These are phyloP conservation scores for Quercus aquifolioides DNA, from an alignment of 306 rosid species.

Conservation along the genomic window DNA sequence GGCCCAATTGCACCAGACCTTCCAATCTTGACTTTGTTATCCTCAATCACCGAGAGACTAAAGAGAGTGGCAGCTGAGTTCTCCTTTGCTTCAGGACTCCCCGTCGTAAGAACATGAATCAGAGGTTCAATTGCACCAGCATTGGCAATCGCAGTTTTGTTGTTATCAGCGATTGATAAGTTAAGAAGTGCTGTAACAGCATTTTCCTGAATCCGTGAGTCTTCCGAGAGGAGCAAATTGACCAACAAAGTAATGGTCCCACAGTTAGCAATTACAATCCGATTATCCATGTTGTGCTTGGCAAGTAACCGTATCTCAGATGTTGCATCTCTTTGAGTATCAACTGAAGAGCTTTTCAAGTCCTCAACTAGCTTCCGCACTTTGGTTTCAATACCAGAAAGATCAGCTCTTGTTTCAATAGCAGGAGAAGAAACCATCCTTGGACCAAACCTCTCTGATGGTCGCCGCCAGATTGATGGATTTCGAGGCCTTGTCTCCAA, in stretches of 20 bases:
- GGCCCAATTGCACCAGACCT: constrained; percentile 90
- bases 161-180: constrained; percentile 82
- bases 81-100: constrained; percentile 95
- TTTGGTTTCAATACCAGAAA: constrained; percentile 67
- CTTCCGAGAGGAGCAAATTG: constrained; percentile 62
- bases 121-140: constrained; percentile 87
- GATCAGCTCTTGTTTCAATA: constrained; percentile 64
- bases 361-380: constrained; percentile 74
- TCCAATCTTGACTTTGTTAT: constrained; percentile 82
- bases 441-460: constrained; percentile 58
- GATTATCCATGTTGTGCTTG: constrained; percentile 76
- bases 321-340: constrained; percentile 75
- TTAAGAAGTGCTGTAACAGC: constrained; percentile 96
- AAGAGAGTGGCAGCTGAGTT: constrained; percentile 98
- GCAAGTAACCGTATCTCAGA: constrained; percentile 78
- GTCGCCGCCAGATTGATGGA: constrained; percentile 64
- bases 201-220: constrained; percentile 73
- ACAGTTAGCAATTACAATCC: constrained; percentile 83
- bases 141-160: constrained; percentile 73
- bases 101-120: constrained; percentile 78
- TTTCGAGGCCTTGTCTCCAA: constrained; percentile 58
- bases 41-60: constrained; percentile 92
- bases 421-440: constrained; percentile 54
- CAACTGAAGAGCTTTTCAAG: constrained; percentile 58
- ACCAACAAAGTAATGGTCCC: constrained; percentile 81